Conservation (phyloP, 2,329 filamentous ascomycete species). For the Aspergillus pseudonomiae region DNA sequence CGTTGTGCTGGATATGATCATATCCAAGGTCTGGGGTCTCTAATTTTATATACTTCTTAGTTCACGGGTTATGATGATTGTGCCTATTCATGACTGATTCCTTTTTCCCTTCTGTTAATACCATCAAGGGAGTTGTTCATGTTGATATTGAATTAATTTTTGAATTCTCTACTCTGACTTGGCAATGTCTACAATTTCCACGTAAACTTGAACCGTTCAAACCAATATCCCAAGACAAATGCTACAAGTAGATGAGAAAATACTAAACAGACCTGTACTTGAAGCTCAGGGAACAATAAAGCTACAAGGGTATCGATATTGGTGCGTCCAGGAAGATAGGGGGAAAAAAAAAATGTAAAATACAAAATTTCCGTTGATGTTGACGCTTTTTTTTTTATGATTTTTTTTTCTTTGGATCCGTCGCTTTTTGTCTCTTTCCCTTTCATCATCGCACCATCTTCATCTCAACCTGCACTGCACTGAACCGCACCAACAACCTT, state of each 20-base stretch:
- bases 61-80: conserved; percentile 3
- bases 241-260: not conserved
- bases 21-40: not conserved
- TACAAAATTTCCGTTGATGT: conserved; percentile 25
- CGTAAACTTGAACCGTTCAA: not conserved
- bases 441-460: conserved; percentile 12
- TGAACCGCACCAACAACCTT: conserved; percentile 15
- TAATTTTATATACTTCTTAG: not conserved
- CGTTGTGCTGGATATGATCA: not conserved
- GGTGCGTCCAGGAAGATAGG: conserved; percentile 25
- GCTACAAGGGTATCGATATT: conserved; percentile 41
- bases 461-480: conserved; percentile 6
- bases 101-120: not conserved
- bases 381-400: conserved; percentile 14
- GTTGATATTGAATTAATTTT: not conserved
- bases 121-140: not conserved
- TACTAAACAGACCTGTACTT: not conserved
- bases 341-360: conserved; percentile 29
- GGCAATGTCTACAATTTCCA: not conserved
- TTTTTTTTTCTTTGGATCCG: conserved; percentile 20
- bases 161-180: not conserved
- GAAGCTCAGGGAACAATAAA: conserved; percentile 12
- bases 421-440: conserved; percentile 21
- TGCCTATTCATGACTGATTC: not conserved
- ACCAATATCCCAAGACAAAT: not conserved